A percentile compares a stretch with the other conserved stretches of the same genome.
phyloP scores from a whole-genome alignment of 1,284 basidiomycete species.

The Pseudozyma hubeiensis region DNA sequence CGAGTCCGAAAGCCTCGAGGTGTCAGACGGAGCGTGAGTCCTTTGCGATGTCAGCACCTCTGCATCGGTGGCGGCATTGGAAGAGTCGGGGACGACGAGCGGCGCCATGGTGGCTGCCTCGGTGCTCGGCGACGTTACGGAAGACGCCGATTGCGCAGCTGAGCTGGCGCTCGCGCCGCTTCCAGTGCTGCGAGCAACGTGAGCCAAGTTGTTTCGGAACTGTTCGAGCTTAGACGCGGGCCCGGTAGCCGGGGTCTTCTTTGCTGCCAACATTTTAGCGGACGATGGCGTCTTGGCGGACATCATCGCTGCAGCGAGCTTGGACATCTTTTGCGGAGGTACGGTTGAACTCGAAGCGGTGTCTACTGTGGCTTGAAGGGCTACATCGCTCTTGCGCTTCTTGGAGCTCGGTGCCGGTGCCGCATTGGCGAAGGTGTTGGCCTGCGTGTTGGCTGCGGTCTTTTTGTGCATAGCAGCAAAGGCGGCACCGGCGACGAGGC shows the following conservation, averaged over 20 bases:
- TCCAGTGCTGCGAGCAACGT: slow-evolving; percentile 36
- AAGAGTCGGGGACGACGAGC: not conserved
- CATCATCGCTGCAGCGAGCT: slow-evolving; percentile 27
- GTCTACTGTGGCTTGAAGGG: slow-evolving; percentile 19
- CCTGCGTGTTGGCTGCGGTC: slow-evolving; percentile 36
- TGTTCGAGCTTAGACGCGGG: slow-evolving; percentile 49
- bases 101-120: not conserved
- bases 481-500: slow-evolving; percentile 30
- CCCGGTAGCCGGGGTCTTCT: slow-evolving; percentile 24
- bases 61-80: slow-evolving; percentile 2
- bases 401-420: slow-evolving; percentile 8
- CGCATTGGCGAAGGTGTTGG: slow-evolving; percentile 47
- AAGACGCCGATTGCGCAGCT: slow-evolving; percentile 14
- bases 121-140: slow-evolving; percentile 9
- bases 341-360: slow-evolving; percentile 12
- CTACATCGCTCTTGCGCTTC: slow-evolving; percentile 52
- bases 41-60: not conserved
- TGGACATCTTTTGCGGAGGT: slow-evolving; percentile 39
- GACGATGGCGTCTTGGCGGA: slow-evolving; percentile 29
- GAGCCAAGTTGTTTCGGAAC: slow-evolving; percentile 48
- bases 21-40: slow-evolving; percentile 1
- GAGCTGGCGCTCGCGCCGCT: slow-evolving; percentile 34
- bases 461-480: slow-evolving; percentile 35
- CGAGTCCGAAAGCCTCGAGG: slow-evolving; percentile 1
- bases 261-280: slow-evolving; percentile 14